Percentiles rank a stretch among this genome's conserved stretches.
Conservation (phyloP, 176 grass and related monocot genomes). For the Aegilops speltoides region DNA sequence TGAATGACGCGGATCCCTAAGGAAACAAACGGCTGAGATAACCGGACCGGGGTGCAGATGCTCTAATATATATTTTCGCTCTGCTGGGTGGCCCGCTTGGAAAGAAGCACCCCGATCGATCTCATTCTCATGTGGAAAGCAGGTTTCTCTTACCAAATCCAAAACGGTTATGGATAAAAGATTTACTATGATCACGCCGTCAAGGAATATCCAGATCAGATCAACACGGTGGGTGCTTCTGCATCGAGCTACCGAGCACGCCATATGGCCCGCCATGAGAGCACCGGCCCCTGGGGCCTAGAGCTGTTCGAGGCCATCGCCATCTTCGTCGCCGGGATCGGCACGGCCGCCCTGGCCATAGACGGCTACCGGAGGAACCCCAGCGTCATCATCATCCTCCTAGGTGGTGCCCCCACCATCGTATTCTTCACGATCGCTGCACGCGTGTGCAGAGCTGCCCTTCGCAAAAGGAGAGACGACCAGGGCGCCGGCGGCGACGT, state of each 20-base stretch:
- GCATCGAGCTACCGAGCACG: background rate
- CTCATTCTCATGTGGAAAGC: too few species aligned
- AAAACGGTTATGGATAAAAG: too few species aligned
- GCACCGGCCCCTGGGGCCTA: background rate
- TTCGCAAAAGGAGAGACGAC: background rate
- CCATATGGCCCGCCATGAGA: constrained; percentile 8
- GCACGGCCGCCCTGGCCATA: background rate
- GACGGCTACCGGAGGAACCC: background rate
- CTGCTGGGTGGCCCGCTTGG: too few species aligned
- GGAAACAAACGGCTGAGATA: too few species aligned
- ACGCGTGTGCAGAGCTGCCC: background rate
- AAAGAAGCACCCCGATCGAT: too few species aligned
- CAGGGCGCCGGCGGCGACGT: background rate
- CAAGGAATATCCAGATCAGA: background rate
- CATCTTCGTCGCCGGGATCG: constrained; percentile 17
- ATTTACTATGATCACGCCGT: background rate
- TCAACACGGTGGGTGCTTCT: background rate
- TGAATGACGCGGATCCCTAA: too few species aligned
- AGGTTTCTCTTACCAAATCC: too few species aligned
- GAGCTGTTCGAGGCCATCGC: constrained; percentile 1
- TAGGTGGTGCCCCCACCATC: background rate
- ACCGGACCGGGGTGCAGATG: too few species aligned
- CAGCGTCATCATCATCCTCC: background rate
- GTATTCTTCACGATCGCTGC: background rate
- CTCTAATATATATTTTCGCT: too few species aligned